Percentiles rank a stretch among this genome's conserved stretches.
Evolutionary conservation across 2,329 filamentous ascomycete species (phyloP).

Genomic region (Beauveria bassiana): DNA sequence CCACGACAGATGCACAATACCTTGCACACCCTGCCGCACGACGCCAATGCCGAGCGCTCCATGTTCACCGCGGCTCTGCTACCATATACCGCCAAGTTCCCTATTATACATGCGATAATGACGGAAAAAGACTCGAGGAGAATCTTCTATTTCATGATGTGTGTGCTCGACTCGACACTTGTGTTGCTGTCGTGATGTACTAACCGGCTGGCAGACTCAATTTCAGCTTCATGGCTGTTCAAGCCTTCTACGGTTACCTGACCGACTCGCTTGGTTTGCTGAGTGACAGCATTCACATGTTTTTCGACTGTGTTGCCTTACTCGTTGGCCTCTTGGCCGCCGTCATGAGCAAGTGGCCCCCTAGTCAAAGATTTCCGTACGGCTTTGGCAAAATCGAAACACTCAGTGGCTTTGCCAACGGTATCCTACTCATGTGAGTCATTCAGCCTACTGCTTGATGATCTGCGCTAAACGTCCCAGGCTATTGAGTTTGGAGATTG

Average conservation of each 20-base stretch:
- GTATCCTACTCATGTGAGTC: constrained; percentile 79
- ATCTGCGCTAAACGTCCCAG: constrained; percentile 30
- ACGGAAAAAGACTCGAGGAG: constrained; percentile 86
- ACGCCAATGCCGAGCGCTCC: constrained; percentile 48
- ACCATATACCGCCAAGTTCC: constrained; percentile 60
- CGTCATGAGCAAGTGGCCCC: constrained; percentile 94
- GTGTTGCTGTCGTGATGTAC: constrained; percentile 11
- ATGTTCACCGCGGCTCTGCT: constrained; percentile 66
- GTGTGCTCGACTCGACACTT: constrained; percentile 17
- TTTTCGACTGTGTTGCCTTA: constrained; percentile 93
- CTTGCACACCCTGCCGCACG: constrained; percentile 20
- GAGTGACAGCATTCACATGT: constrained; percentile 98
- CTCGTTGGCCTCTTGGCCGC: constrained; percentile 84
- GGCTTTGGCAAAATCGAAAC: constrained; percentile 97
- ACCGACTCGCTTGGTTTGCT: constrained; percentile 92
- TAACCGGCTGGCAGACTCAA: constrained; percentile 58
- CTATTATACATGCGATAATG: constrained; percentile 77
- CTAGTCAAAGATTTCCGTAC: constrained; percentile 82
- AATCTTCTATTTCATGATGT: constrained; percentile 97
- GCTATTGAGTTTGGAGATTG: constrained; percentile 91
- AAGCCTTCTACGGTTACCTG: constrained; percentile 87
- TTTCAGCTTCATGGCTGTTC: constrained; percentile 88
- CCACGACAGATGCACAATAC: constrained; percentile 14
- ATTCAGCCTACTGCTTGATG: background rate
- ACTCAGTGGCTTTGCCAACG: constrained; percentile 91